Conservation (phyloP, 371 early-diverging fungal species). For the Vairimorpha ceranae region DNA sequence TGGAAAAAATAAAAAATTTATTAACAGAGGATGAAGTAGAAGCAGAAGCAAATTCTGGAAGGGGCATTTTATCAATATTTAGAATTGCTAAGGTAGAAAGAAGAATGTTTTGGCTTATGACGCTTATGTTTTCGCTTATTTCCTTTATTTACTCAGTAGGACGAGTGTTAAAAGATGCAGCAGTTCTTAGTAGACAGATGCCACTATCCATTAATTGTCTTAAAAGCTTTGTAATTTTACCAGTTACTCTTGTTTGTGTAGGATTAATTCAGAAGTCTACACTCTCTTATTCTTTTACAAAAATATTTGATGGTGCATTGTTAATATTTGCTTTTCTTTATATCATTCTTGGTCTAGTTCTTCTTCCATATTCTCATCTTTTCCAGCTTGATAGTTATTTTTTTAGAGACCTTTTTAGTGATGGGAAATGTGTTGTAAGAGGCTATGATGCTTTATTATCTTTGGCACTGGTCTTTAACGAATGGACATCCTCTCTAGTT, state of each 20-base stretch:
- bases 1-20: no score
- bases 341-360: conserved; percentile 35
- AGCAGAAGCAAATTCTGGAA: conserved; percentile 5
- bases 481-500: conserved; percentile 56
- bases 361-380: conserved; percentile 36
- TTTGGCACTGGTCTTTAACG: conserved; percentile 44
- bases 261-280: conserved; percentile 47
- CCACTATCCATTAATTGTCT: conserved; percentile 54
- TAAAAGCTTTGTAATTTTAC: conserved; percentile 52
- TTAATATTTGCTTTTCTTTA: conserved; percentile 51
- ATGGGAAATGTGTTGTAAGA: conserved; percentile 52
- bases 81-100: conserved; percentile 53
- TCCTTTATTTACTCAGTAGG: conserved; percentile 54
- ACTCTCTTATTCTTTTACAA: conserved; percentile 9
- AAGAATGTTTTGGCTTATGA: conserved; percentile 51
- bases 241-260: conserved; percentile 37
- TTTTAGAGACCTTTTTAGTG: conserved; percentile 53
- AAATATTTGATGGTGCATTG: conserved; percentile 16
- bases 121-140: conserved; percentile 47
- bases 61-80: conserved; percentile 17
- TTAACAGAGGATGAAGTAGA: conserved; percentile 58
- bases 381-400: conserved; percentile 50
- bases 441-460: conserved; percentile 48
- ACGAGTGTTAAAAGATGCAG: conserved; percentile 57
- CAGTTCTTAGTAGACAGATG: conserved; percentile 47